Evolutionary conservation across 2,329 filamentous ascomycete species (phyloP).

Genomic region (Diaporthe helianthi): DNA sequence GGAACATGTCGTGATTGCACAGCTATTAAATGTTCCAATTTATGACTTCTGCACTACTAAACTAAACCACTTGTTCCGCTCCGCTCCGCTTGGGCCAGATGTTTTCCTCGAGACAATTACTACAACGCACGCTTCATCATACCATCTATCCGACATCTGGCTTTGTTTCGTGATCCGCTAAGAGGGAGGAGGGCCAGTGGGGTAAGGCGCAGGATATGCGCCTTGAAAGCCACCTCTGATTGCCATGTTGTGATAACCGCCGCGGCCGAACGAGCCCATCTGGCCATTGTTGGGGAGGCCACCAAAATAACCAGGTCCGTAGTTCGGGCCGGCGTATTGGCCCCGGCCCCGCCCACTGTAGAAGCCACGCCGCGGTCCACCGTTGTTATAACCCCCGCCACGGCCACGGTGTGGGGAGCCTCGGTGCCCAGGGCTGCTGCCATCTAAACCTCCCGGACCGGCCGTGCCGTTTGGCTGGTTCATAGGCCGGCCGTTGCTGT

Average conservation of each 20-base stretch:
- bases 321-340: background rate
- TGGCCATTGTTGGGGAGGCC: constrained; percentile 15
- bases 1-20: background rate
- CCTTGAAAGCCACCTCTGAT: background rate
- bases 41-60: constrained; percentile 3
- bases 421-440: background rate
- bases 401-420: constrained; percentile 18
- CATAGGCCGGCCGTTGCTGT: background rate
- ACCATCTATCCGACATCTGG: background rate
- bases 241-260: constrained; percentile 17
- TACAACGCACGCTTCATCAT: background rate
- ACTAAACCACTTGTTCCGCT: background rate
- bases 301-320: constrained; percentile 5
- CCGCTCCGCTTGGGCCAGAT: background rate
- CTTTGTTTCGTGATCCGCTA: background rate
- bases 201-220: constrained; percentile 16
- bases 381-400: constrained; percentile 7
- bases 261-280: background rate
- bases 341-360: constrained; percentile 27
- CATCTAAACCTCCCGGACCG: constrained; percentile 4
- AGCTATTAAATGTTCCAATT: background rate
- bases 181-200: constrained; percentile 24
- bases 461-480: background rate
- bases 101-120: background rate
- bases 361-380: constrained; percentile 21